A percentile compares a stretch with the other conserved stretches of the same genome.
These are phyloP conservation scores for Tulasnella sp. DNA, from an alignment of 768 basidiomycete genomes.

Conservation along the genomic window DNA sequence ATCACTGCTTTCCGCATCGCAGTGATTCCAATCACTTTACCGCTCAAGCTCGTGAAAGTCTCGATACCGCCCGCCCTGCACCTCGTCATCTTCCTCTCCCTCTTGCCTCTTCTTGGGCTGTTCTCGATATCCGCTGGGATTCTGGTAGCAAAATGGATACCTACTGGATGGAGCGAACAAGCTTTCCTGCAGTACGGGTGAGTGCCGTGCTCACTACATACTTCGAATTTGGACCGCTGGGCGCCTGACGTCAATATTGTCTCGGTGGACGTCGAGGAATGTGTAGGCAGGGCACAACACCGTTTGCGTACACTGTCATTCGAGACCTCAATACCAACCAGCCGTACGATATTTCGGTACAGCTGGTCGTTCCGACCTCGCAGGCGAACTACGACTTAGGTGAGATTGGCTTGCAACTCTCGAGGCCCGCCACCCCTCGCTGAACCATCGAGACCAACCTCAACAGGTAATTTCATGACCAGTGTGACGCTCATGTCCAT, in stretches of 20 bases:
- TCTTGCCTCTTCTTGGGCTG: conserved; percentile 51
- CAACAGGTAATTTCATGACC: conserved; percentile 68
- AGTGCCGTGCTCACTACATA: conserved; percentile 24
- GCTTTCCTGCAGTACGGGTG: conserved; percentile 78
- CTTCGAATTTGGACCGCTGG: not conserved
- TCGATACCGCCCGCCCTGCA: conserved; percentile 9
- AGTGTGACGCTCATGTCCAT: conserved; percentile 50
- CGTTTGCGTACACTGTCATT: conserved; percentile 55
- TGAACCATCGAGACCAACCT: not conserved
- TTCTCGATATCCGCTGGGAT: conserved; percentile 61
- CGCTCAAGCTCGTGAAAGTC: conserved; percentile 9
- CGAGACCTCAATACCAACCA: conserved; percentile 40
- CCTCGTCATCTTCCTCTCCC: conserved; percentile 18
- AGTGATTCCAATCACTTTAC: conserved; percentile 6
- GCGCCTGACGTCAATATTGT: conserved; percentile 12
- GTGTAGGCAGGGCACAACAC: conserved; percentile 52
- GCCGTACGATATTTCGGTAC: conserved; percentile 66
- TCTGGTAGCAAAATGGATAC: conserved; percentile 64
- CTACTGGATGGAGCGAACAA: conserved; percentile 60
- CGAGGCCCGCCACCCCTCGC: not conserved
- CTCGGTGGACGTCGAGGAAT: not conserved
- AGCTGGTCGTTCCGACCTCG: conserved; percentile 55
- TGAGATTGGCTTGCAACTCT: conserved; percentile 12
- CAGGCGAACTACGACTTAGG: conserved; percentile 61
- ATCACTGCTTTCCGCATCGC: not conserved